A percentile compares a stretch with the other conserved stretches of the same genome.
phyloP scores from a whole-genome alignment of 768 basidiomycete species.

The Hydnum rufescens region DNA sequence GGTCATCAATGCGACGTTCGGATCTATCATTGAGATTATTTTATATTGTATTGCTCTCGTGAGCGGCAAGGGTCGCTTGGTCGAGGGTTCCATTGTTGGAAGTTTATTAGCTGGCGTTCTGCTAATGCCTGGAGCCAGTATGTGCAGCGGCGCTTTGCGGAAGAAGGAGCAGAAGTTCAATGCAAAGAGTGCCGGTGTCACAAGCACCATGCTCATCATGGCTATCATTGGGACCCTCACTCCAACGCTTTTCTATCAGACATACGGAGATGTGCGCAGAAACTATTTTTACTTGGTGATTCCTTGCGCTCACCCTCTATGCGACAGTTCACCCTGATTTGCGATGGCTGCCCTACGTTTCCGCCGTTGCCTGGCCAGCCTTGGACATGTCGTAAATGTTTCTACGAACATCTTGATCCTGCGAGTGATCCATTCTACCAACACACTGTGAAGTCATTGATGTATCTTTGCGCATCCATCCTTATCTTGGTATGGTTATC shows the following conservation, averaged over 20 bases:
- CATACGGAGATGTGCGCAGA: constrained; percentile 75
- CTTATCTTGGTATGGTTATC: constrained; percentile 54
- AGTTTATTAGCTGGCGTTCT: constrained; percentile 87
- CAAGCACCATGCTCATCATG: constrained; percentile 99
- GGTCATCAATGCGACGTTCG: constrained; percentile 97
- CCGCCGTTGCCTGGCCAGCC: constrained; percentile 17
- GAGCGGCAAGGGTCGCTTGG: constrained; percentile 80
- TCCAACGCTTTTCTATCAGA: constrained; percentile 95
- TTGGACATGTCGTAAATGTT: constrained; percentile 84
- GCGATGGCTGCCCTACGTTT: constrained; percentile 47
- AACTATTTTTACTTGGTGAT: constrained; percentile 7
- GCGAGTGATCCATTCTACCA: constrained; percentile 92
- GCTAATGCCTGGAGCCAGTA: constrained; percentile 91
- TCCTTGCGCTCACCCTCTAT: constrained; percentile 10
- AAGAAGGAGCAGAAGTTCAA: constrained; percentile 97
- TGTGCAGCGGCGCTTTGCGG: constrained; percentile 76
- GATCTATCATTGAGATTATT: constrained; percentile 94
- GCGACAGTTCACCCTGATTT: constrained; percentile 67
- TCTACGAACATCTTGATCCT: constrained; percentile 87
- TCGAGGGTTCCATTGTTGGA: constrained; percentile 93
- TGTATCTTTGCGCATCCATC: constrained; percentile 89
- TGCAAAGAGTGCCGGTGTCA: constrained; percentile 96
- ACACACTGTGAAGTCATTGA: constrained; percentile 79
- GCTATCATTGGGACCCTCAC: constrained; percentile 92
- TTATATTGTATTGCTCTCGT: constrained; percentile 78